These are phyloP conservation scores for Pleurotus cornucopiae DNA, from an alignment of 768 basidiomycete genomes.

Conservation along the genomic window DNA sequence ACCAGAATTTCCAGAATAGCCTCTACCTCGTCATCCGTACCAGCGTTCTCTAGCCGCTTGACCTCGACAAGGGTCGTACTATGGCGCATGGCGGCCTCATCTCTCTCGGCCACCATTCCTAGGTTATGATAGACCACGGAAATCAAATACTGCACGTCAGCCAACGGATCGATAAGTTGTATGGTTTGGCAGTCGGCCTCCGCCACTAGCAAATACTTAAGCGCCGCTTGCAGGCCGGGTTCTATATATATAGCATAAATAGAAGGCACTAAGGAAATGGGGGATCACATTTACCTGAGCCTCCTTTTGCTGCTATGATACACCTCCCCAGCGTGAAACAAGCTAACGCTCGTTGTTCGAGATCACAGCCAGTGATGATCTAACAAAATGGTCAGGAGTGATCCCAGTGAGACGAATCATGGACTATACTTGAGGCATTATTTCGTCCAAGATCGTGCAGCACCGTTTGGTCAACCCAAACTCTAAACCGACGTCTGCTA, in stretches of 20 bases:
- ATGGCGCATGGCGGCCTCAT: conserved; percentile 49
- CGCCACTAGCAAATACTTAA: conserved; percentile 57
- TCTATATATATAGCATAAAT: conserved; percentile 18
- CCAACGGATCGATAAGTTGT: conserved; percentile 52
- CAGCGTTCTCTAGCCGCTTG: conserved; percentile 35
- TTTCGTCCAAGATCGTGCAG: conserved; percentile 63
- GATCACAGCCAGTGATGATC: conserved; percentile 68
- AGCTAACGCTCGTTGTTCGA: conserved; percentile 73
- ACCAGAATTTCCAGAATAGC: conserved; percentile 56
- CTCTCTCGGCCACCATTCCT: conserved; percentile 48
- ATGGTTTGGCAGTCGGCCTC: conserved; percentile 62
- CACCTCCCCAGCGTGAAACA: conserved; percentile 74
- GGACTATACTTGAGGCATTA: conserved; percentile 70
- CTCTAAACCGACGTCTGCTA: conserved; percentile 77
- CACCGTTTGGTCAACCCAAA: conserved; percentile 71
- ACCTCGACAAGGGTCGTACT: conserved; percentile 36
- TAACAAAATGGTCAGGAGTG: conserved; percentile 20
- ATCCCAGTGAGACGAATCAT: background rate
- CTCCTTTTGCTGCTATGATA: conserved; percentile 55
- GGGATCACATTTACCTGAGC: conserved; percentile 28
- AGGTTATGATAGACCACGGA: conserved; percentile 73
- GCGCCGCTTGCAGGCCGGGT: conserved; percentile 46
- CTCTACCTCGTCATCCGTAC: conserved; percentile 48
- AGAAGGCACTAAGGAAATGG: background rate
- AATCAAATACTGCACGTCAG: conserved; percentile 70